These are phyloP conservation scores for Phaffomyces antillensis DNA, from an alignment of 805 yeast genomes.

Conservation along the genomic window DNA sequence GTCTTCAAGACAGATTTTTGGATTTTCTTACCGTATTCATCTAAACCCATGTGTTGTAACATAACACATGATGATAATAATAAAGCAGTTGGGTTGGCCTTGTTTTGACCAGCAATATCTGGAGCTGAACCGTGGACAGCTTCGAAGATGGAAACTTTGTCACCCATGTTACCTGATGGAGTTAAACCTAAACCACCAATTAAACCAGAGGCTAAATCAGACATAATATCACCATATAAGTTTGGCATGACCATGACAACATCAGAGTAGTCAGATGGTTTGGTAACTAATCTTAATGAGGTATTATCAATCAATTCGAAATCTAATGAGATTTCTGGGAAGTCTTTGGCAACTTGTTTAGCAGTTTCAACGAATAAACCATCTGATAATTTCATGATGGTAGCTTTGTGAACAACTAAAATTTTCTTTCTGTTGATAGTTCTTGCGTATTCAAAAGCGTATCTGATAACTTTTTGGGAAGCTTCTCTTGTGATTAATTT, in stretches of 20 bases:
- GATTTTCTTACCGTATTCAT: constrained; percentile 72
- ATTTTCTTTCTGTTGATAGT: constrained; percentile 83
- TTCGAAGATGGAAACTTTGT: constrained; percentile 94
- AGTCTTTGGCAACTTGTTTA: constrained; percentile 80
- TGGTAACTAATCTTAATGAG: constrained; percentile 80
- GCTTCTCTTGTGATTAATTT: constrained; percentile 95
- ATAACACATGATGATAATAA: constrained; percentile 95
- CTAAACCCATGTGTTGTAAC: constrained; percentile 97
- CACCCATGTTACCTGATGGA: constrained; percentile 99
- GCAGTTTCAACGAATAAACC: constrained; percentile 94
- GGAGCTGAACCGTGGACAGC: constrained; percentile 99
- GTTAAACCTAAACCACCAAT: constrained; percentile 99
- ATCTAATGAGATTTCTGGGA: constrained; percentile 80
- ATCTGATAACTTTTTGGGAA: constrained; percentile 92
- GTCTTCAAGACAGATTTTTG: constrained; percentile 81
- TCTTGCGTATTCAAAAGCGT: constrained; percentile 94
- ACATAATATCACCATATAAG: constrained; percentile 98
- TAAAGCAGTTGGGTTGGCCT: constrained; percentile 98
- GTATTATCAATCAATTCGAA: constrained; percentile 94
- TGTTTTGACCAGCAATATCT: constrained; percentile 97
- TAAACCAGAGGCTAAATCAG: constrained; percentile 94
- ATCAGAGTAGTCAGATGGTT: constrained; percentile 79
- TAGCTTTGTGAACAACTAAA: constrained; percentile 94
- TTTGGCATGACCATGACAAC: constrained; percentile 97
- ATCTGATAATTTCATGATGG: constrained; percentile 96